Percentiles rank a stretch among this genome's conserved stretches.
phyloP scores from a whole-genome alignment of 805 yeast genomes.

The Monosporozyma aerobia region DNA sequence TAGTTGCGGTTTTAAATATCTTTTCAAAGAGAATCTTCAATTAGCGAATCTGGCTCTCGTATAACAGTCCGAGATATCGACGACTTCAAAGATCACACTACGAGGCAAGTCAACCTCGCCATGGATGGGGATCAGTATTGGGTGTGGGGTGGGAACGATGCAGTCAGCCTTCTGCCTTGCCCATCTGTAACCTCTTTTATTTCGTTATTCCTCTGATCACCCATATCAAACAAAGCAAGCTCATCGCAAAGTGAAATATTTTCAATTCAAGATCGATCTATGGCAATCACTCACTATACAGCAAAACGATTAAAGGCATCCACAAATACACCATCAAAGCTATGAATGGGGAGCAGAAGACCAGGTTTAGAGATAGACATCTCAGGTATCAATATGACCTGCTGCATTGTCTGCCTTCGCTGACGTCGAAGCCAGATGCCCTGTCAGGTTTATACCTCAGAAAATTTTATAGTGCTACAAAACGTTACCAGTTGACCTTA shows the following conservation, averaged over 20 bases:
- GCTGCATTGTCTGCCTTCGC: slow-evolving; percentile 18
- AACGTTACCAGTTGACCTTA: slow-evolving; percentile 20
- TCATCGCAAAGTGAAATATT: no score
- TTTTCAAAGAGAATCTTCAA: background rate
- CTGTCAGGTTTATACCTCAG: slow-evolving; percentile 25
- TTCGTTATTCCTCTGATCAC: no score
- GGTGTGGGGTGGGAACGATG: no score
- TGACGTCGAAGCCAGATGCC: slow-evolving; percentile 13
- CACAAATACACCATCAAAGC: no score
- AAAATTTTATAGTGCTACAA: slow-evolving; percentile 24
- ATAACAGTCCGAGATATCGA: background rate
- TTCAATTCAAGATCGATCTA: no score
- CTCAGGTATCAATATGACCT: slow-evolving; percentile 23
- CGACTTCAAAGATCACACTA: background rate
- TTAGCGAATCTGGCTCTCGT: background rate
- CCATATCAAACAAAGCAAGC: no score
- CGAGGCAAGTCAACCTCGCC: background rate
- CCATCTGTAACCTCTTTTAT: no score
- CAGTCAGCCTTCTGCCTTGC: no score
- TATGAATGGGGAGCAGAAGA: slow-evolving; percentile 21
- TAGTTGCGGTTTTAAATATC: no score
- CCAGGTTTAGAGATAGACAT: slow-evolving; percentile 19
- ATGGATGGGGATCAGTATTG: no score
- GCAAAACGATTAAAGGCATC: no score
- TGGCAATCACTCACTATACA: no score